Base-by-base conservation (phyloP, 2,329 filamentous ascomycete genomes). In the Fusarium vanettenii region DNA sequence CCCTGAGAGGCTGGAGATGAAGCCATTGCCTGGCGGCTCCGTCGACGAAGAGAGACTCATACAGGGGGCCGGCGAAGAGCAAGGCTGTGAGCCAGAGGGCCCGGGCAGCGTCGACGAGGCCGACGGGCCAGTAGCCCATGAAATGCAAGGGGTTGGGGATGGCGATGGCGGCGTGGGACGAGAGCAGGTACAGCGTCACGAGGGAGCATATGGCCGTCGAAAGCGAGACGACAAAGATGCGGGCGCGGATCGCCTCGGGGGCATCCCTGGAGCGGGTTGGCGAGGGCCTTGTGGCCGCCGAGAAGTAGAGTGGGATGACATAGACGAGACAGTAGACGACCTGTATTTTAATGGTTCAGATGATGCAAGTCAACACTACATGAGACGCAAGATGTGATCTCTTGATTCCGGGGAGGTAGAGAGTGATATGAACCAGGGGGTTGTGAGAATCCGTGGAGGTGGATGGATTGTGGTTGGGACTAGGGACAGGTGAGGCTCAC, bases 241-340 rank as follows among this genome's bases (percentile, higher is more conserved):
- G 92, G 67, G 94, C 94, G 76, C 92, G 92, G 84, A 99, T 98
- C 60, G 97, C 95, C 13, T 93, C 92, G 11, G 95, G 95, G 31
- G 94, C 93, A 89, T 98, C 95, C 80, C 97, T 92, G 70, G 94
- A 94, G 31, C 97, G 89, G 64, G 89, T 90, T 29, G 91, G 89
- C 9, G 94, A 97, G 8, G 95, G 95, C 62, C 95, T 91, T 6
- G 96, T 97, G 22, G 91, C 89, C 5, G 91, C 84, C 22, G 93
- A 97, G 73, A 96, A 87, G 86, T 99, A 98, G 84, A 98, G 95
- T 27, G 97, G 96, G 5, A 94, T 86, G 78, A 99, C 94, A 85
- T 98, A 99, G 85, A 95, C 85, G 77, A 95, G 83, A n/a, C 95
- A 97, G 84, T 97, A 97, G 71, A 92, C 83, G 72, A 95, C 85